Conservation (phyloP, 257 asterid species). For the Galeopsis tetrahit region DNA sequence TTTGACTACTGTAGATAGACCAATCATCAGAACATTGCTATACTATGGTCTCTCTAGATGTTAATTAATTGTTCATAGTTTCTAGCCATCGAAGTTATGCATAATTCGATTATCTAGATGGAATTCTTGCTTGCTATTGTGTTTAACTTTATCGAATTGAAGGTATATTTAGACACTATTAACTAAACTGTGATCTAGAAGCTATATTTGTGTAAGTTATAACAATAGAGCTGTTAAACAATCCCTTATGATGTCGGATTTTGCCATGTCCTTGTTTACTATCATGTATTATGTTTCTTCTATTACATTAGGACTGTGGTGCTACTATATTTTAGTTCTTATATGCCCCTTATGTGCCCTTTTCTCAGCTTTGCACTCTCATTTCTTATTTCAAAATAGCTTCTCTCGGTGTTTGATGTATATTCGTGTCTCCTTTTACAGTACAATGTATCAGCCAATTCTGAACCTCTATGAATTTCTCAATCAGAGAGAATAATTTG, state of each 20-base stretch:
- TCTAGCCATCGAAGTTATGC: neutral
- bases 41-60: too few species aligned
- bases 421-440: neutral
- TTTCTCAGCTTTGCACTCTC: neutral
- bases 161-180: neutral
- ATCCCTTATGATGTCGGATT: neutral
- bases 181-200: neutral
- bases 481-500: neutral
- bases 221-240: neutral
- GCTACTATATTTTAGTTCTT: neutral
- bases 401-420: neutral
- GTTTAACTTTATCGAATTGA: neutral
- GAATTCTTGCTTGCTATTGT: neutral
- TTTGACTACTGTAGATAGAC: too few species aligned
- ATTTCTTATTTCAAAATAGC: conserved; percentile 2
- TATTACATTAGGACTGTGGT: conserved; percentile 5
- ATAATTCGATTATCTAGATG: neutral
- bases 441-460: neutral
- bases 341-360: neutral
- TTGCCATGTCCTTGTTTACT: neutral
- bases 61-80: neutral
- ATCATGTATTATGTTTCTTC: neutral
- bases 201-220: conserved; percentile 4
- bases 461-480: conserved; percentile 1
- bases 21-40: too few species aligned